Evolutionary conservation across 306 rosid genomes (phyloP).

Genomic region (Ceratonia siliqua): DNA sequence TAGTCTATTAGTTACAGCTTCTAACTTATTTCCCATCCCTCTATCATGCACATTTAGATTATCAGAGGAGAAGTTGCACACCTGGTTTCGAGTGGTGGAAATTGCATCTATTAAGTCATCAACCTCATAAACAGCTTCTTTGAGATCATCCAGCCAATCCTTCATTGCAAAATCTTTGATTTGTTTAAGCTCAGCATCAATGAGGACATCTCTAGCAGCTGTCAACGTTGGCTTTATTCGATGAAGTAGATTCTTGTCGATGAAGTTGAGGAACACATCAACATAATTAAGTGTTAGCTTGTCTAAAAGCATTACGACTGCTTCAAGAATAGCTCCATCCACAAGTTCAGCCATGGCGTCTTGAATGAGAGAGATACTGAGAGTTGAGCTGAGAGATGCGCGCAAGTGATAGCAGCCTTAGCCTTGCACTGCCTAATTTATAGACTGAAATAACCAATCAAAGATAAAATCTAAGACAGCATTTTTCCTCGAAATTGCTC

Average conservation of each 20-base stretch:
- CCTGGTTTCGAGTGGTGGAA: neutral
- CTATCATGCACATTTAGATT: neutral
- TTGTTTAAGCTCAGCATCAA: conserved; percentile 41
- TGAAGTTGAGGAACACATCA: neutral
- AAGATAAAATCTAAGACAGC: too few relatives aligned
- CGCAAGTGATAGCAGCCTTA: too few relatives aligned
- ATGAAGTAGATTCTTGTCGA: neutral
- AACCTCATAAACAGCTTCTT: neutral
- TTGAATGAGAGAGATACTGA: neutral
- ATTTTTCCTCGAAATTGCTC: too few relatives aligned
- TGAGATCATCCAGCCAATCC: conserved; percentile 27
- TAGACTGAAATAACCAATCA: too few relatives aligned
- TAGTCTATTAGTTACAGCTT: neutral
- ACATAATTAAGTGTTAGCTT: neutral
- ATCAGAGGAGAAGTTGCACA: neutral
- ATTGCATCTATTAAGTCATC: conserved; percentile 31
- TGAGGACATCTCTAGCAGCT: neutral
- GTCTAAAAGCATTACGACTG: conserved; percentile 21
- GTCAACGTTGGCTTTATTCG: neutral
- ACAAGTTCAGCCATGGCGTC: conserved; percentile 19
- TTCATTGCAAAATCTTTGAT: neutral
- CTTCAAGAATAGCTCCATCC: conserved; percentile 24
- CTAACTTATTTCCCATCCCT: neutral
- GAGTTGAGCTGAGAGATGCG: neutral
- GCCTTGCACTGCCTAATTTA: too few relatives aligned